Evolutionary conservation across 495 filamentous ascomycete genomes (phyloP), one percentile per base, ranked within the genome.

Genomic region (Penicillium bialowiezense): DNA sequence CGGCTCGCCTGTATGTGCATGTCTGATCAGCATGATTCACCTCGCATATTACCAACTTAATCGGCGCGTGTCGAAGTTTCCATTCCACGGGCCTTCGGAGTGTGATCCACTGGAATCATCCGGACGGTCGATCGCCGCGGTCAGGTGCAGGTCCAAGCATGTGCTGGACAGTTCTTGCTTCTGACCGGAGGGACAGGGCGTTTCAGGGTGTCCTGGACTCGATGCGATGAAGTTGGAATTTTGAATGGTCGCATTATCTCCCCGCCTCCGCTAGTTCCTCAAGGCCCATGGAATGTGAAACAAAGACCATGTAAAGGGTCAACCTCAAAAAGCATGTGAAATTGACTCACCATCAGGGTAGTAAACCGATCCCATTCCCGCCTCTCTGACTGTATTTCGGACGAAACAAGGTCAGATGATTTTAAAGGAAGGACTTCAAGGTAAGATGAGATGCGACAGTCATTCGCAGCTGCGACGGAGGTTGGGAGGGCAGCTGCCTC

Each of bases 311-410:
- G 42, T 24, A 50, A 21, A 48, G 48, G 52, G 28, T 21, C 28
- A 48, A 40, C 24, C 39, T 33, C 29, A 35, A 46, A 39, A 40
- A 55, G 41, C 45, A 54, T 51, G 55, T 51, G 44, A 33, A 29
- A 46, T 41, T 43, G 41, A 73, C 70, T 73, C 52, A 73, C 70
- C 70, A 69, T 73, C 70, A 37, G 60, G 58, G 52, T 67, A 65
- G 47, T 63, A 65, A 54, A 63, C 57, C 44, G 70, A 58, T 58
- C 68, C 69, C 70, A 73, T 73, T 55, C 52, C 70, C 45, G 18
- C 24, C 38, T 33, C 23, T 41, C 7, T 18, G 59, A 58, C 38
- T 42, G 54, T 45, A 47, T 21, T 41, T n/a, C 31, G 19, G 32
- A 12, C 20, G 20, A 20, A 3, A 12, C 10, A 21, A 13, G 23